Percentiles rank a stretch among this genome's conserved stretches.
phyloP scores from a whole-genome alignment of 2,329 filamentous ascomycete species.

The Xylariomycetidae sp. region DNA sequence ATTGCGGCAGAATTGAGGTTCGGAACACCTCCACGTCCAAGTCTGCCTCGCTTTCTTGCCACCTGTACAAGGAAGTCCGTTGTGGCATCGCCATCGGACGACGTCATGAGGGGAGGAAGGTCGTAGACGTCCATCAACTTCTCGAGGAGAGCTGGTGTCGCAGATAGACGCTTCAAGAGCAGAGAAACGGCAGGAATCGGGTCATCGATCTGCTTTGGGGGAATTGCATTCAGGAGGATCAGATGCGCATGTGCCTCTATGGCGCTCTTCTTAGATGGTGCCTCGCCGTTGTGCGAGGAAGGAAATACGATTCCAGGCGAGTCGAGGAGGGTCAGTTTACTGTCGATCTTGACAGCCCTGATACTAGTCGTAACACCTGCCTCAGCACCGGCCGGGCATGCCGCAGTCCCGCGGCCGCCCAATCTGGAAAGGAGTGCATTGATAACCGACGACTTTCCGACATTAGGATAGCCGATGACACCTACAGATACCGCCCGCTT shows the following conservation, averaged over 20 bases:
- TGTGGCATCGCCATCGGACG: conserved; percentile 68
- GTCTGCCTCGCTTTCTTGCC: conserved; percentile 82
- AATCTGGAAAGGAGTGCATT: conserved; percentile 82
- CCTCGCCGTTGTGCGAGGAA: conserved; percentile 39
- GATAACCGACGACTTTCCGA: conserved; percentile 95
- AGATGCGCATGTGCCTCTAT: conserved; percentile 77
- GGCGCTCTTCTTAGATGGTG: conserved; percentile 43
- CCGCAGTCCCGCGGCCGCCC: conserved; percentile 59
- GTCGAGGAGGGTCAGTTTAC: conserved; percentile 88
- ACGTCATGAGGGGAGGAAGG: conserved; percentile 70
- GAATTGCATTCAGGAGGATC: conserved; percentile 84
- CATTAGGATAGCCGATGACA: conserved; percentile 93
- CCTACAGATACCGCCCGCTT: conserved; percentile 89
- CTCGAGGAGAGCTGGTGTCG: conserved; percentile 66
- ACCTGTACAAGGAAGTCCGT: conserved; percentile 94
- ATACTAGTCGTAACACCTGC: conserved; percentile 88
- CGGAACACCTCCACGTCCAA: conserved; percentile 85
- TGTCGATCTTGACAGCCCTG: conserved; percentile 88
- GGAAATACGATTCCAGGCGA: conserved; percentile 95
- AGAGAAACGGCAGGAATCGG: conserved; percentile 82
- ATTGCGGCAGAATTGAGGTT: conserved; percentile 85
- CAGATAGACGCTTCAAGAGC: conserved; percentile 74
- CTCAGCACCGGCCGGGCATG: conserved; percentile 85
- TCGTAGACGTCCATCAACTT: conserved; percentile 82
- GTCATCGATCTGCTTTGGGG: conserved; percentile 90